Percentiles rank a stretch among this genome's conserved stretches.
These are phyloP conservation scores for Yamadazyma atmosphaerica DNA, from an alignment of 1,139 yeast genomes.

Conservation along the genomic window DNA sequence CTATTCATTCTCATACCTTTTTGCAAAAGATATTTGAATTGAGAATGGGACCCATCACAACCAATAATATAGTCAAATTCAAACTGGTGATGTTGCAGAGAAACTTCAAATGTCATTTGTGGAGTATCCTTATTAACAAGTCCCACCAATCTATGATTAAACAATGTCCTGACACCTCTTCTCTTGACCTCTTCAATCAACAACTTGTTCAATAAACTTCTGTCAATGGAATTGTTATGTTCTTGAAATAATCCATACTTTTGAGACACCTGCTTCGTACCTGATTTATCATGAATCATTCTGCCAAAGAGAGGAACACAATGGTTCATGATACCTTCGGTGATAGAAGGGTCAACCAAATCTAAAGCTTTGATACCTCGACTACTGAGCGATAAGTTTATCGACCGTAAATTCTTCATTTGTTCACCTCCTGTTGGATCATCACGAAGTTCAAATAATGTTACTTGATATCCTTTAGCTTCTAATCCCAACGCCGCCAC, in stretches of 20 bases:
- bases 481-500: slow-evolving; percentile 81
- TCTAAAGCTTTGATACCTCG: slow-evolving; percentile 76
- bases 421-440: slow-evolving; percentile 31
- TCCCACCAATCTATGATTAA: slow-evolving; percentile 57
- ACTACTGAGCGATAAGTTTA: slow-evolving; percentile 83
- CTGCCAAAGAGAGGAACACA: slow-evolving; percentile 87
- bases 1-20: slow-evolving; percentile 67
- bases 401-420: slow-evolving; percentile 55
- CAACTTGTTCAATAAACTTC: slow-evolving; percentile 67
- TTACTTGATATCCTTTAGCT: slow-evolving; percentile 70
- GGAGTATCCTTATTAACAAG: slow-evolving; percentile 26
- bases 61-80: slow-evolving; percentile 69
- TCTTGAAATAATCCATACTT: slow-evolving; percentile 84
- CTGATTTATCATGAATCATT: slow-evolving; percentile 77
- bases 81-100: slow-evolving; percentile 14
- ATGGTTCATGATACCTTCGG: slow-evolving; percentile 53
- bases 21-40: slow-evolving; percentile 70
- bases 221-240: slow-evolving; percentile 80
- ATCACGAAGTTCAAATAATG: slow-evolving; percentile 60
- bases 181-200: slow-evolving; percentile 59
- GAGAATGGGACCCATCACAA: slow-evolving; percentile 85
- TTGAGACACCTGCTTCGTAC: slow-evolving; percentile 64
- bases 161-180: slow-evolving; percentile 46
- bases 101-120: slow-evolving; percentile 21
- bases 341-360: slow-evolving; percentile 60